A percentile compares a stretch with the other conserved stretches of the same genome.
phyloP scores from a whole-genome alignment of 2,329 filamentous ascomycete species.

The Dactylellina haptotyla region DNA sequence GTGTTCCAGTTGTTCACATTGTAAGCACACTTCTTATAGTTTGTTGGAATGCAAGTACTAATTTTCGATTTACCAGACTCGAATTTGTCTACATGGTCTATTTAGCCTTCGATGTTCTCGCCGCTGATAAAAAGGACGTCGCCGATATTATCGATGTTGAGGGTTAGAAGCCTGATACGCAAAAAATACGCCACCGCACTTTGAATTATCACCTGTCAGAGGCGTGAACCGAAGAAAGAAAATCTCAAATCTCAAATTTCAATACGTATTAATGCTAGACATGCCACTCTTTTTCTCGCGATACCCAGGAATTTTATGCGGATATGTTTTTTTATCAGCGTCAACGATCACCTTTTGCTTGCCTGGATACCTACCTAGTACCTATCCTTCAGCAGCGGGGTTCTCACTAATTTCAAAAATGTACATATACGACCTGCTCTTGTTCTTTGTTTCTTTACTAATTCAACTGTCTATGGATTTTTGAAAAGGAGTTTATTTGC shows the following conservation, averaged over 20 bases:
- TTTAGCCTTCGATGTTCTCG: conserved; percentile 41
- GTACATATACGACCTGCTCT: conserved; percentile 15
- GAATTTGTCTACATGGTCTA: conserved; percentile 51
- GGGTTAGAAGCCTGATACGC: conserved; percentile 21
- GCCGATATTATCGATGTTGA: conserved; percentile 44
- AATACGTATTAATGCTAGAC: neutral
- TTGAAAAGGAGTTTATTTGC: neutral
- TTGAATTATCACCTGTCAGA: neutral
- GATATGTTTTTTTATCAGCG: neutral
- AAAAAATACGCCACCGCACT: no score
- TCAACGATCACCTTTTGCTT: no score
- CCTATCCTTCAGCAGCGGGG: no score
- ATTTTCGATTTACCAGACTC: conserved; percentile 14
- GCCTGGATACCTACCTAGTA: no score
- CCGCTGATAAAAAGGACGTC: conserved; percentile 35
- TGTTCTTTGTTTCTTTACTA: neutral
- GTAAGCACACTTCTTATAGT: conserved; percentile 14
- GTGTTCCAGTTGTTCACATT: conserved; percentile 47
- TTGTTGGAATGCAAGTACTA: neutral
- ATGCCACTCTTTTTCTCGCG: neutral
- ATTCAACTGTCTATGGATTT: neutral
- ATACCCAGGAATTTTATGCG: neutral
- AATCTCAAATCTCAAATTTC: no score
- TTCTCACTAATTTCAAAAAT: neutral
- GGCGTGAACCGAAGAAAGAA: neutral